Evolutionary conservation across 352 stramenopile genomes (phyloP), one percentile per base, ranked within the genome.

Genomic region (Aphanomyces euteiches): DNA sequence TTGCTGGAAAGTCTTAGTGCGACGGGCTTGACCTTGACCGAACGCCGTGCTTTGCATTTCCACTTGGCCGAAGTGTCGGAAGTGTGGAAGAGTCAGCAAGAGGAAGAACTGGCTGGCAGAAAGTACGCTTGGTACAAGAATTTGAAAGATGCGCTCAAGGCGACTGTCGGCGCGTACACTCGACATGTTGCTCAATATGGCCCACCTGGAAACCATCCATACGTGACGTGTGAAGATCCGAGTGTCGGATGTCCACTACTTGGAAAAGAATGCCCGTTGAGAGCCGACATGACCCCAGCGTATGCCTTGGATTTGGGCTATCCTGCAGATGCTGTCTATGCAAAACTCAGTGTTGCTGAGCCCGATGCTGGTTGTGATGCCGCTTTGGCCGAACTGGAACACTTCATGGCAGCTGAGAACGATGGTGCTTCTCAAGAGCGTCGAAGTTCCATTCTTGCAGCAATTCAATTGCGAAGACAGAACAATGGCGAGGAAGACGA

Each of bases 101-200:
- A 87, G 40, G 91, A 97, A 76, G 89, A 95, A 73, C 90, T 97
- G 86, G 95, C 89, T 15, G 95, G 96, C 75, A 83, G 92, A 45
- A 96, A 96, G 71, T 96, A 83, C 69, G 83, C 90, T 65, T 97
- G 88, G 88, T 97, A 94, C 74, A 94, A 96, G 74, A 89, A 87
- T 40, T 81, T 97, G 28, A 96, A 95, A 67, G 81, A 96, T 56
- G 96, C 92, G 36, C 96, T 97, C 78, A 97, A 97, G 77, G 92
- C 88, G 4, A 89, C 95, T 64, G 80, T 97, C 43, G 92, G 92
- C 41, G 88, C 89, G 36, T 97, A 96, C 74, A 89, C 97, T 73
- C 81, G 85, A 21, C 91, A 97, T 77, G 89, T 97, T 28, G 79
- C 82, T 43, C 87, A 97, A 73, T 97, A 97, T 72, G 91, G 91